Conservation (phyloP, 495 filamentous ascomycete species). For the Penicillium canescens region DNA sequence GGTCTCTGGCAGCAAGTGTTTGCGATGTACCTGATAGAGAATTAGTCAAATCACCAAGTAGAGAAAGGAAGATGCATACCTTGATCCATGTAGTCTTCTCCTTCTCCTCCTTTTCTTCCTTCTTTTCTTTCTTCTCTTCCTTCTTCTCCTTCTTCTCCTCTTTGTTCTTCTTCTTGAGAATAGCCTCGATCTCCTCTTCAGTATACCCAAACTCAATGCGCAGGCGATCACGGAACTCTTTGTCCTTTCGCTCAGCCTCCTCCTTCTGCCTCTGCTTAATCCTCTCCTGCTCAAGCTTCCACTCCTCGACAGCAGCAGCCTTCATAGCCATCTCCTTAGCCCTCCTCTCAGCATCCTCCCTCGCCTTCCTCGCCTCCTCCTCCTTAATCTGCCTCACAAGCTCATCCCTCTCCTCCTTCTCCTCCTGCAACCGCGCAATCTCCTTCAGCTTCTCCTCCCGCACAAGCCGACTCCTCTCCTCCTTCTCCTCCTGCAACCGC, state of each 20-base stretch:
- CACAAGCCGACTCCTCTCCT: conserved; percentile 14
- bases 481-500: neutral
- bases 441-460: conserved; percentile 23
- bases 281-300: conserved; percentile 52
- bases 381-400: conserved; percentile 27
- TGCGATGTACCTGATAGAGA: conserved; percentile 42
- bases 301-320: conserved; percentile 29
- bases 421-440: conserved; percentile 15
- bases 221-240: conserved; percentile 46
- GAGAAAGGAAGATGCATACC: conserved; percentile 27
- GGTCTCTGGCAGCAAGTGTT: conserved; percentile 51
- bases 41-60: conserved; percentile 11
- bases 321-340: conserved; percentile 35
- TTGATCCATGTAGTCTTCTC: conserved; percentile 54
- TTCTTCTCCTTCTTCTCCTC: conserved; percentile 51
- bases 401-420: conserved; percentile 13
- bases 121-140: conserved; percentile 44
- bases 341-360: conserved; percentile 24
- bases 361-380: conserved; percentile 27
- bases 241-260: conserved; percentile 43
- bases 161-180: conserved; percentile 57
- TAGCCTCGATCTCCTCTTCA: conserved; percentile 54
- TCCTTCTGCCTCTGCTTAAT: conserved; percentile 25
- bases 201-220: conserved; percentile 38
- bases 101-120: conserved; percentile 48